Percentiles rank a stretch among this genome's conserved stretches.
Conservation (phyloP, 345 rosid genomes). For the Ceriops zippeliana region DNA sequence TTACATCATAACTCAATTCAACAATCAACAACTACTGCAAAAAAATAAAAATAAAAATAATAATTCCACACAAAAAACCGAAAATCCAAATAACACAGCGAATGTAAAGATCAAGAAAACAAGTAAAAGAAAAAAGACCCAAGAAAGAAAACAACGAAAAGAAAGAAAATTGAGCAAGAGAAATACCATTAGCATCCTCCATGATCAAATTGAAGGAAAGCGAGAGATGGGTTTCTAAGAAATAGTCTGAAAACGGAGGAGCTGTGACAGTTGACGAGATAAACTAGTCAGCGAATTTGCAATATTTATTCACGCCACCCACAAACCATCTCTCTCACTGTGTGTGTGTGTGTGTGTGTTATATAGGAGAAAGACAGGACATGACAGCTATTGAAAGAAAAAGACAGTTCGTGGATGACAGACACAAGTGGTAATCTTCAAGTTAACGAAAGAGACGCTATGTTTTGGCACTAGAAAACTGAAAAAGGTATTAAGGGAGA, state of each 20-base stretch:
- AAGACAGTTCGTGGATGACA: not conserved
- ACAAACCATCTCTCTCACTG: too few relatives aligned
- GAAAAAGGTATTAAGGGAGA: too few relatives aligned
- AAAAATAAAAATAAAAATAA: not conserved
- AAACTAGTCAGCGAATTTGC: conserved; percentile 15
- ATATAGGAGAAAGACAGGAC: not conserved
- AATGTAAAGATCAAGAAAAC: not conserved
- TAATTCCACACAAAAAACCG: not conserved
- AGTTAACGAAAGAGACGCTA: too few relatives aligned
- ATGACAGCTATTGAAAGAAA: not conserved
- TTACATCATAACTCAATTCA: not conserved
- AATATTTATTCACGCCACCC: not conserved
- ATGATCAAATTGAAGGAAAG: conserved; percentile 5
- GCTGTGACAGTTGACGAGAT: not conserved
- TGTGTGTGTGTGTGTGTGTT: too few relatives aligned
- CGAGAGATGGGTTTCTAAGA: not conserved
- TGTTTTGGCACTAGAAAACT: too few relatives aligned
- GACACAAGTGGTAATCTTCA: not conserved
- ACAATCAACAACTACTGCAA: not conserved
- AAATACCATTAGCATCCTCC: conserved; percentile 15
- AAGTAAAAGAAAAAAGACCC: not conserved
- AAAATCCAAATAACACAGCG: not conserved
- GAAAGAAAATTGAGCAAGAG: not conserved
- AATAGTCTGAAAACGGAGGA: not conserved
- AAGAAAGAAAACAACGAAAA: not conserved